Evolutionary conservation across 225 moss, liverwort and hornwort genomes (phyloP), one percentile per base, ranked within the genome.

Genomic region (Neckera pumila): DNA sequence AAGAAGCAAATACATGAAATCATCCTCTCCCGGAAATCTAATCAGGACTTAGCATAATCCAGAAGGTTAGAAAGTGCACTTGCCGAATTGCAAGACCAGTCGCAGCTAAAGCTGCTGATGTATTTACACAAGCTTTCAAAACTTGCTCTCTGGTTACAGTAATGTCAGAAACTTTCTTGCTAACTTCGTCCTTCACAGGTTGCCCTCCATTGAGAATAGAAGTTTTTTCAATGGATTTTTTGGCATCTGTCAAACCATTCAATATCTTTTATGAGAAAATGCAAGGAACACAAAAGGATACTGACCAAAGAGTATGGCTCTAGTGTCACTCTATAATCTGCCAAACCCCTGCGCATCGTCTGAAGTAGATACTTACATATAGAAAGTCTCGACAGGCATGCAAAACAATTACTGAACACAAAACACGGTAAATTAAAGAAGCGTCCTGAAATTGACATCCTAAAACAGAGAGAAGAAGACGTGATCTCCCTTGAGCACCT

Each of bases 61-160:
- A 84, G 57, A 83, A 81, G 77, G 27, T 25, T 67, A 63, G 30
- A 18, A 69, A 86, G 66, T 63, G 57, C 79, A 95, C 94, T 95
- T 96, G 97, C 76, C 98, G 94, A 60, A 95, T 89, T 77, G 85
- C 89, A 62, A 96, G 84, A 57, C 93, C 96, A 18, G 93, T 83
- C 57, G 86, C 85, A 87, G 93, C 94, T 58, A 98, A 77, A 82
- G 90, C 96, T 76, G 84, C 92, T 76, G 98, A 94, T 83, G 98
- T 95, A 71, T 77, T 88, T 42, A 92, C 86, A 69, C 95, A 96
- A 59, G 98, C 95, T 89, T 91, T 96, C 86, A 96, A 85, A 84
- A 98, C 95, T 60, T 93, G 71, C 40, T 89, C 89, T 89, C 96
- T 92, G 34, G 81, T 91, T 79, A 67, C 83, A 6, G 61, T 36